These are phyloP conservation scores for Picochlorum sp. DNA, from an alignment of 139 green algal species.

Conservation along the genomic window DNA sequence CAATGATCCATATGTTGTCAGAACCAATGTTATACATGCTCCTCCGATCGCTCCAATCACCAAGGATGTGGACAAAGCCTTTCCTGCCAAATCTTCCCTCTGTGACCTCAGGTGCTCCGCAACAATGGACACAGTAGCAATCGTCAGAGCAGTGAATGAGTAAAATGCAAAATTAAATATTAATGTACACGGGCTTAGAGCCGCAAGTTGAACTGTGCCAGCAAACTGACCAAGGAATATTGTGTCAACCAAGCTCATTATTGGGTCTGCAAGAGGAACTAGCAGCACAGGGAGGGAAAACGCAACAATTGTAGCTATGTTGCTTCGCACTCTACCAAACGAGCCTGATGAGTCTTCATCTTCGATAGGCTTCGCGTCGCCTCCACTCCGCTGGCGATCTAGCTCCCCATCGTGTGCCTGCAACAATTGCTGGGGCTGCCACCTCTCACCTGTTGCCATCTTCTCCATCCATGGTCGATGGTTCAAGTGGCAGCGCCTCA, in stretches of 20 bases:
- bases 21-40: neutral
- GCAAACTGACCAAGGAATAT: conserved; percentile 53
- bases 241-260: conserved; percentile 75
- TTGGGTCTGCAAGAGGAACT: conserved; percentile 64
- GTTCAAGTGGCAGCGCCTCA: too few relatives aligned
- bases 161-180: conserved; percentile 65
- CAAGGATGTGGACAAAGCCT: conserved; percentile 11
- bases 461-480: too few relatives aligned
- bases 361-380: neutral
- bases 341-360: neutral
- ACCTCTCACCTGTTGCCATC: too few relatives aligned
- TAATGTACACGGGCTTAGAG: conserved; percentile 62
- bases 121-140: conserved; percentile 35
- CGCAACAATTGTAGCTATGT: conserved; percentile 4
- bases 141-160: conserved; percentile 41
- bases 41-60: conserved; percentile 11
- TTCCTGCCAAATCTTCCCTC: neutral
- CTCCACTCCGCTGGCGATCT: neutral
- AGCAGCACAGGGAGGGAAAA: conserved; percentile 39
- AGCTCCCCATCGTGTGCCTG: neutral
- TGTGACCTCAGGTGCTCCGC: conserved; percentile 11
- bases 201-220: conserved; percentile 40
- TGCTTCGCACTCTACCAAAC: neutral
- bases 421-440: neutral
- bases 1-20: conserved; percentile 23